phyloP scores from a whole-genome alignment of 208 protist genomes.

The Phytomonas sp. region DNA sequence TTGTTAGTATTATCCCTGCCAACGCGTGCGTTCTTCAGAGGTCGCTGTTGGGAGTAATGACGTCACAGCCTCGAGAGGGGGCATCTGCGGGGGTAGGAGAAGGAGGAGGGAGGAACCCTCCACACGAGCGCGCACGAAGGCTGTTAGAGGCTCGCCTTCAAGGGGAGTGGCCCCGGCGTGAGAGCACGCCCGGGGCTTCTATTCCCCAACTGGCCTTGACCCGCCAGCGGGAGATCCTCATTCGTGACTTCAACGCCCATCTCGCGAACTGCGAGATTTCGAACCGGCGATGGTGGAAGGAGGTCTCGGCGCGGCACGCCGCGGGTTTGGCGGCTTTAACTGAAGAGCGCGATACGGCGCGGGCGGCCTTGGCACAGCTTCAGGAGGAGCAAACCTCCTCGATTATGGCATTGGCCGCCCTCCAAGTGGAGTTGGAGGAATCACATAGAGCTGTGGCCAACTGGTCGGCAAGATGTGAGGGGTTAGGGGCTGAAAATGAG shows the following conservation, averaged over 20 bases:
- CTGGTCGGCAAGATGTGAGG: background rate
- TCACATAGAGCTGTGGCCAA: background rate
- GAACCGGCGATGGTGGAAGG: slow-evolving; percentile 28
- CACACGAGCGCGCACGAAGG: slow-evolving; percentile 4
- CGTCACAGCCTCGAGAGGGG: background rate
- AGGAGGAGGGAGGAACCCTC: background rate
- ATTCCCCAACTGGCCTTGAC: slow-evolving; percentile 6
- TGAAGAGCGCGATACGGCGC: slow-evolving; percentile 13
- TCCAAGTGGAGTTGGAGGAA: slow-evolving; percentile 6
- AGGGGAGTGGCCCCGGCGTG: slow-evolving; percentile 14
- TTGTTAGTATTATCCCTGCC: background rate
- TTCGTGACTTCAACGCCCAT: slow-evolving; percentile 43
- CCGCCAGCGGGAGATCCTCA: slow-evolving; percentile 16
- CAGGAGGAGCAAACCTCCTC: background rate
- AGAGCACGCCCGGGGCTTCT: background rate
- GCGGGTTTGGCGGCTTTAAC: slow-evolving; percentile 13
- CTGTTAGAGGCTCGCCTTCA: slow-evolving; percentile 17
- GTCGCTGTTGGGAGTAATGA: background rate
- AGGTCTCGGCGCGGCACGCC: slow-evolving; percentile 18
- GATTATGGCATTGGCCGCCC: background rate
- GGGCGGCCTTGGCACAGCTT: slow-evolving; percentile 11
- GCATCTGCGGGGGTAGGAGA: too few relatives aligned
- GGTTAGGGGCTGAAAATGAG: background rate
- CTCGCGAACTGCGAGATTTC: slow-evolving; percentile 36
- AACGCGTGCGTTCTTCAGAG: background rate